Base-by-base conservation (phyloP, 2,329 filamentous ascomycete genomes). In the Calonectria pseudoreteaudii region DNA sequence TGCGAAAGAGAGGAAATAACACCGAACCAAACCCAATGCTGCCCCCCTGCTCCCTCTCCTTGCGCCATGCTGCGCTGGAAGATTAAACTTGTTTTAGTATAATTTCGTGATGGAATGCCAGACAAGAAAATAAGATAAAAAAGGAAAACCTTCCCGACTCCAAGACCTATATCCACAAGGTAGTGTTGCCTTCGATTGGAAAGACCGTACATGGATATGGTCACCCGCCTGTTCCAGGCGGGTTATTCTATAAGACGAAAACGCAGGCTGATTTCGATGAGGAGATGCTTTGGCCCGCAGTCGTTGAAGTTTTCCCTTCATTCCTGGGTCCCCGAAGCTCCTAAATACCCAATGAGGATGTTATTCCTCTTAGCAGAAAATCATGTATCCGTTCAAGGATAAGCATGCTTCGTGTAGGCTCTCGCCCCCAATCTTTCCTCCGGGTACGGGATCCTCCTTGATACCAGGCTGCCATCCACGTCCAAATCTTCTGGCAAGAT, bases 11-110 rank as follows among this genome's bases (percentile, higher is more conserved):
- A 80, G 68, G 76, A 79, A 78, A 77, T 78, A 82, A 81, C 73
- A 81, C 78, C 80, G 77, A 79, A 82, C 79, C 81, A 82, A 75
- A 84, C 82, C 82, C 82, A 85, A 85, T 84, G 83, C 82, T 83
- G 80, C 79, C 83, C 81, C 79, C 83, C 81, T 81, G 77, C 79
- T 82, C 83, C 78, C 81, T 82, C 83, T 80, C 80, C 81, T 74
- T 83, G 83, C 84, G 83, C 83, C 82, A 80, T 83, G 82, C 81
- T 83, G 84, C 82, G 83, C 84, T 83, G 80, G 81, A 84, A 82
- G 81, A 81, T 81, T 80, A 82, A 80, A 82, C 79, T 80, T 76
- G 79, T 78, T 83, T 70, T 77, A 82, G 72, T 81, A 82, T 82
- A 81, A 77, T 80, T 81, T 84, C 81, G 78, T 83, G 75, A 82